Conservation (phyloP, 495 filamentous ascomycete genomes). For the Apodospora peruviana region DNA sequence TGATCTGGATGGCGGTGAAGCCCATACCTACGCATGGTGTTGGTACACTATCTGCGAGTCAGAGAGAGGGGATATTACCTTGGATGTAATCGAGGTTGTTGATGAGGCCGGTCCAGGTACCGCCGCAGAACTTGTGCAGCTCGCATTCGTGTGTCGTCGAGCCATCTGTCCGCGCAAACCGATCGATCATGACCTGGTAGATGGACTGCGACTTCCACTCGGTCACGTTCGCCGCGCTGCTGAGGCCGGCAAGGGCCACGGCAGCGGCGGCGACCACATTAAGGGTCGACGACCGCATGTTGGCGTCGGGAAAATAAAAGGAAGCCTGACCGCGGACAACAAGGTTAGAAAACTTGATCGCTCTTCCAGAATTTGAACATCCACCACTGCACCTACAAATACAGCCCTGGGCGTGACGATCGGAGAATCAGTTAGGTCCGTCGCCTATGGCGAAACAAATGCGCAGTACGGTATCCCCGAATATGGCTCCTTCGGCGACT, state of each 20-base stretch:
- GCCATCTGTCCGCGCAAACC: conserved; percentile 58
- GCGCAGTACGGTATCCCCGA: too few relatives aligned
- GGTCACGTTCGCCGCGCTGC: conserved; percentile 22
- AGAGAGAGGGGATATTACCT: conserved; percentile 8
- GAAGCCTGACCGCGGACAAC: neutral
- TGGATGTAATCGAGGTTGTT: conserved; percentile 31
- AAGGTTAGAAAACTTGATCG: too few relatives aligned
- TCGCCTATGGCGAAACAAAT: too few relatives aligned
- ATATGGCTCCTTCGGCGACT: too few relatives aligned
- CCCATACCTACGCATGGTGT: conserved; percentile 62
- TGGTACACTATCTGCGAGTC: neutral
- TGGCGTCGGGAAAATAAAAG: neutral
- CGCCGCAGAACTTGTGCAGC: conserved; percentile 62
- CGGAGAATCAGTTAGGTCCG: too few relatives aligned
- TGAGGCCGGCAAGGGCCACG: conserved; percentile 21
- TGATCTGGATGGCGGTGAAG: conserved; percentile 80
- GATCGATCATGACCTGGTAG: conserved; percentile 72
- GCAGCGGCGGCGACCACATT: conserved; percentile 14
- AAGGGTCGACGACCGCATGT: conserved; percentile 19
- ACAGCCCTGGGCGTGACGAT: too few relatives aligned
- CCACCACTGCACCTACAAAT: too few relatives aligned
- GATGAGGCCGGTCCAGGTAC: conserved; percentile 50
- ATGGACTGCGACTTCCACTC: conserved; percentile 61
- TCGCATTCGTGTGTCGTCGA: conserved; percentile 54
- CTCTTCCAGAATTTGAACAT: too few relatives aligned